Base-by-base conservation (phyloP, 2,329 filamentous ascomycete species). In the Zopfia rhizophila region DNA sequence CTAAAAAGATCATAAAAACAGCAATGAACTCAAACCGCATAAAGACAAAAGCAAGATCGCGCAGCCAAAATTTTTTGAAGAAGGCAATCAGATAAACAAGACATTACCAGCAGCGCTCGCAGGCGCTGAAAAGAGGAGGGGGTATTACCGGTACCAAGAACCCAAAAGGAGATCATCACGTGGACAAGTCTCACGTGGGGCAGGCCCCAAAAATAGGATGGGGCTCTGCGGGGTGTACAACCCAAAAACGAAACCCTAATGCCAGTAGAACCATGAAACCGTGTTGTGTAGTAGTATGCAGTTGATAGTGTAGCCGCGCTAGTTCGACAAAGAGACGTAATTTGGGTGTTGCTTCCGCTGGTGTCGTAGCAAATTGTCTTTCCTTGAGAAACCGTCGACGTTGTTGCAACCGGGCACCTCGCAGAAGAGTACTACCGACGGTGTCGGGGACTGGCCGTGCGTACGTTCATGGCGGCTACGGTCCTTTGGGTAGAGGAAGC, bases 401-500 rank as follows among this genome's bases (percentile, higher is more conserved):
- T 66, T 63, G 35, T 29, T 45, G 45, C 68, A 72, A 3, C 58
- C 65, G 11, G 56, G 49, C 24, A 60, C 46, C 4, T 38, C 28
- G 46, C 68, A 72, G 32, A 51, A 54, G 28, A 59, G 57, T 12
- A 32, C 49, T 4, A 21, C 31, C 16, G 57, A 47, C 5, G 41
- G 32, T 4, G 49, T 48, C 2, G 55, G 45, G 14, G 60, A 51
- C 16, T 56, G 40, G 6, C 45, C 53, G 38, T 72, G 68, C 24
- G 56, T 67, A 5, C 33, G 51, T 29, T 62, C 45, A 36, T 72
- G 68, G 14, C 68, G 64, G 6, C 30, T 46, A 18, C 60, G 65
- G 31, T 70, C 68, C 40, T 70, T 72, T 1, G 67, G 68, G 37
- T 72, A 70, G 25, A 65, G 47, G 49, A 72, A 72, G 13, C 59